phyloP scores from a whole-genome alignment of 2,329 filamentous ascomycete genomes.

The Penicillium sp. region DNA sequence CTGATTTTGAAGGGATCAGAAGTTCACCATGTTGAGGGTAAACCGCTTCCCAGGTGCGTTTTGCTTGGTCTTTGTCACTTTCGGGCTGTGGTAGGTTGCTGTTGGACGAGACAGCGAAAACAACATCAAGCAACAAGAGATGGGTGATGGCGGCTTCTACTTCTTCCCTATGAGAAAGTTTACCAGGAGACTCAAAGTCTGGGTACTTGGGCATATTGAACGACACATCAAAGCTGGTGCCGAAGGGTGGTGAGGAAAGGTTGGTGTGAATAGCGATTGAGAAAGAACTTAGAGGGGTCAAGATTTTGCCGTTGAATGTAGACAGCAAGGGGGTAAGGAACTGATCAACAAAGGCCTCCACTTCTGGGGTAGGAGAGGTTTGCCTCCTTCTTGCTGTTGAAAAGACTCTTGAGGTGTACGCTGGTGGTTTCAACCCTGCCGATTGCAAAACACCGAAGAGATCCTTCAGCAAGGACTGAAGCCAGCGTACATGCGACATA shows the following conservation, averaged over 20 bases:
- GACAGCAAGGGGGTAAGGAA: conserved; percentile 48
- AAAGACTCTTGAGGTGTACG: conserved; percentile 29
- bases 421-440: conserved; percentile 33
- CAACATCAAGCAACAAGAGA: conserved; percentile 41
- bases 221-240: conserved; percentile 41
- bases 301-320: conserved; percentile 40
- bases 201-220: conserved; percentile 35
- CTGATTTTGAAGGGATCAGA: conserved; percentile 18
- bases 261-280: conserved; percentile 41
- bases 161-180: conserved; percentile 36
- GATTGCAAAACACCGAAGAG: conserved; percentile 33
- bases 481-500: conserved; percentile 34
- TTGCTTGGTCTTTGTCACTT: not conserved
- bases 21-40: conserved; percentile 41
- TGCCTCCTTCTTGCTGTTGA: conserved; percentile 23
- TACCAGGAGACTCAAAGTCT: conserved; percentile 34
- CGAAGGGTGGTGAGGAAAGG: conserved; percentile 33
- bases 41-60: conserved; percentile 29
- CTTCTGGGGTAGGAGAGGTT: conserved; percentile 15
- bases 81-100: not conserved
- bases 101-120: conserved; percentile 31
- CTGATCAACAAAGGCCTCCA: conserved; percentile 45
- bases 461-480: conserved; percentile 36
- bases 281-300: conserved; percentile 37
- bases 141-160: conserved; percentile 37